These are phyloP conservation scores for Sporormia fimetaria DNA, from an alignment of 495 filamentous ascomycete genomes.

Conservation along the genomic window DNA sequence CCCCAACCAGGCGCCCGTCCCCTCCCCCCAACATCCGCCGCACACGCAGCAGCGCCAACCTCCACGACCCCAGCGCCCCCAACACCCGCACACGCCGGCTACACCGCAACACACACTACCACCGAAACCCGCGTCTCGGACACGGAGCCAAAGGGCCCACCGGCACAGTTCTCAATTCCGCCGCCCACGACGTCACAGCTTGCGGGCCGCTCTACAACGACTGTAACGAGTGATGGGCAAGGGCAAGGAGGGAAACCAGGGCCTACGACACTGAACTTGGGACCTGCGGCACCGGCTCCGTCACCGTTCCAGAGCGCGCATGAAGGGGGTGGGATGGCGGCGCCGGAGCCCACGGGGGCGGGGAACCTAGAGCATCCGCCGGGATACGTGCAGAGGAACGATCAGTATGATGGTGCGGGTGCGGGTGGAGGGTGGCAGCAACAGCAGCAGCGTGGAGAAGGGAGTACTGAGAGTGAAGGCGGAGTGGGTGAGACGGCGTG, in stretches of 20 bases:
- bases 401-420: slow-evolving; percentile 3
- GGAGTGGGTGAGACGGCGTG: slow-evolving; percentile 15
- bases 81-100: slow-evolving; percentile 3
- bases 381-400: slow-evolving; percentile 10
- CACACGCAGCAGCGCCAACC: not conserved
- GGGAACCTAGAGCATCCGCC: slow-evolving; percentile 17
- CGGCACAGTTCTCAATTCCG: slow-evolving; percentile 14
- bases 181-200: slow-evolving; percentile 11
- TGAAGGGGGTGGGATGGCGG: slow-evolving; percentile 1
- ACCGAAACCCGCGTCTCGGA: slow-evolving; percentile 8
- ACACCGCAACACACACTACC: slow-evolving; percentile 12
- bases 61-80: slow-evolving; percentile 6
- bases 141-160: slow-evolving; percentile 10
- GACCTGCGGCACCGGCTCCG: slow-evolving; percentile 1
- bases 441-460: slow-evolving; percentile 5
- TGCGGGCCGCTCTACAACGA: slow-evolving; percentile 10
- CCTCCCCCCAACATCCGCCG: slow-evolving; percentile 3
- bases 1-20: slow-evolving; percentile 20
- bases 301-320: slow-evolving; percentile 11
- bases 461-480: too few relatives aligned
- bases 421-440: not conserved
- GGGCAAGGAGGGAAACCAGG: slow-evolving; percentile 6
- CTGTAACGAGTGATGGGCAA: not conserved
- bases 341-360: not conserved
- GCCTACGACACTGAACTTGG: slow-evolving; percentile 15